Percentiles rank a stretch among this genome's conserved stretches.
Evolutionary conservation across 2,329 filamentous ascomycete species (phyloP).

Genomic region (Knufia petricola): DNA sequence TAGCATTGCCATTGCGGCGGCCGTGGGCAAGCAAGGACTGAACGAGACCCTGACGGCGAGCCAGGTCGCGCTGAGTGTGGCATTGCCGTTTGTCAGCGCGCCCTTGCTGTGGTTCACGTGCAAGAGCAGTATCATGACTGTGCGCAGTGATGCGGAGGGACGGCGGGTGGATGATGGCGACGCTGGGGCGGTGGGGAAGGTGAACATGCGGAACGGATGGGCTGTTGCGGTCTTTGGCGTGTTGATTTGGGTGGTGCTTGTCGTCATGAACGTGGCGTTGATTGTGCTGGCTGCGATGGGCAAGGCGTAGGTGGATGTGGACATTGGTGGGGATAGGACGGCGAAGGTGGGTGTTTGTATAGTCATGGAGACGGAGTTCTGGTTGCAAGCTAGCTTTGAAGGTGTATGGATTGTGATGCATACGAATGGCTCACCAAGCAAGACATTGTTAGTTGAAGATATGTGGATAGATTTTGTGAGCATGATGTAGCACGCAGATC

Average conservation of each 20-base stretch:
- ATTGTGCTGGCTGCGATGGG: slow-evolving; percentile 56
- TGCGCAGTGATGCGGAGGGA: slow-evolving; percentile 37
- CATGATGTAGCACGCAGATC: background rate
- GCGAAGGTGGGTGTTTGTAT: no score
- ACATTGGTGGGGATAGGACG: no score
- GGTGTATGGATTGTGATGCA: background rate
- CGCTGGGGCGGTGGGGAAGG: slow-evolving; percentile 12
- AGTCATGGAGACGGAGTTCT: no score
- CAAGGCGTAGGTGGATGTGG: no score
- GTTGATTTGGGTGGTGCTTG: slow-evolving; percentile 63
- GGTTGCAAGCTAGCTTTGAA: no score
- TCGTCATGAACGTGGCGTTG: slow-evolving; percentile 69
- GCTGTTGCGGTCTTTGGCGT: slow-evolving; percentile 49
- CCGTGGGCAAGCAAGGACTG: slow-evolving; percentile 62
- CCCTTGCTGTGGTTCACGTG: slow-evolving; percentile 81
- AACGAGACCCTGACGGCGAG: slow-evolving; percentile 62
- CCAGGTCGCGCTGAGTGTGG: slow-evolving; percentile 69
- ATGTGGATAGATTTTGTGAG: background rate
- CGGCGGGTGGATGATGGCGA: slow-evolving; percentile 7
- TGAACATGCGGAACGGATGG: slow-evolving; percentile 66
- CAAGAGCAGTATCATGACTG: slow-evolving; percentile 69
- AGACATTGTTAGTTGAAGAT: no score
- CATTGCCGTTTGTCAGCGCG: slow-evolving; percentile 71
- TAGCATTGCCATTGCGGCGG: slow-evolving; percentile 71
- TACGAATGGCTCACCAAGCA: background rate